These are phyloP conservation scores for Psilocybe azurescens DNA, from an alignment of 768 basidiomycete species.

Conservation along the genomic window DNA sequence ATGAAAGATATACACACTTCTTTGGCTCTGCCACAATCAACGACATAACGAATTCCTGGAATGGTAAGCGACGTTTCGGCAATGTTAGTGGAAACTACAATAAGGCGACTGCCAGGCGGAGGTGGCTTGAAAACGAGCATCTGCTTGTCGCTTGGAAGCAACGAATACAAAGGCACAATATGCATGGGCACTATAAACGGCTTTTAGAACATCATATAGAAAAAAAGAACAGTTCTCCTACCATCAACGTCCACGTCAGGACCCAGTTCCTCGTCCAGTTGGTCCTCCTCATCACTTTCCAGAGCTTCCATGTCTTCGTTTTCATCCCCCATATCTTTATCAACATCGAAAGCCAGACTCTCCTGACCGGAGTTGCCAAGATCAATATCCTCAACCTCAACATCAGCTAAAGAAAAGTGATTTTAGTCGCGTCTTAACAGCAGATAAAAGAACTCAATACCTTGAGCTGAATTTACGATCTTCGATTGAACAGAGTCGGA, in stretches of 20 bases:
- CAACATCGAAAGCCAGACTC: constrained; percentile 72
- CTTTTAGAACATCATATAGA: constrained; percentile 10
- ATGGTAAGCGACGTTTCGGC: constrained; percentile 98
- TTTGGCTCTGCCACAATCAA: constrained; percentile 95
- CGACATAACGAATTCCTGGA: constrained; percentile 96
- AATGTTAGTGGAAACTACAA: constrained; percentile 95
- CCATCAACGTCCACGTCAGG: constrained; percentile 75
- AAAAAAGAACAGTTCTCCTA: constrained; percentile 33
- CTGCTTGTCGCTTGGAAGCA: constrained; percentile 92
- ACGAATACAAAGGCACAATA: constrained; percentile 91
- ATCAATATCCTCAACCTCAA: constrained; percentile 85
- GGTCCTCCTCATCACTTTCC: constrained; percentile 74
- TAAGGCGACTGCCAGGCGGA: constrained; percentile 80
- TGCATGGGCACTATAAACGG: constrained; percentile 81
- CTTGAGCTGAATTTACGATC: constrained; percentile 51
- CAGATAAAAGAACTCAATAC: constrained; percentile 30
- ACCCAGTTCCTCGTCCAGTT: constrained; percentile 58
- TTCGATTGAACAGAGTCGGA: constrained; percentile 20
- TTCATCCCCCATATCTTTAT: constrained; percentile 61
- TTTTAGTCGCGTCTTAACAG: background rate
- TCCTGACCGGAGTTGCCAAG: constrained; percentile 54
- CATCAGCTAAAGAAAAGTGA: constrained; percentile 52
- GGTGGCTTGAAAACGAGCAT: constrained; percentile 91
- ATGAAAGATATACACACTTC: constrained; percentile 56
- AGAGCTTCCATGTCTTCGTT: constrained; percentile 72